Evolutionary conservation across 768 basidiomycete species (phyloP).

Genomic region (Wakefieldia striispora): DNA sequence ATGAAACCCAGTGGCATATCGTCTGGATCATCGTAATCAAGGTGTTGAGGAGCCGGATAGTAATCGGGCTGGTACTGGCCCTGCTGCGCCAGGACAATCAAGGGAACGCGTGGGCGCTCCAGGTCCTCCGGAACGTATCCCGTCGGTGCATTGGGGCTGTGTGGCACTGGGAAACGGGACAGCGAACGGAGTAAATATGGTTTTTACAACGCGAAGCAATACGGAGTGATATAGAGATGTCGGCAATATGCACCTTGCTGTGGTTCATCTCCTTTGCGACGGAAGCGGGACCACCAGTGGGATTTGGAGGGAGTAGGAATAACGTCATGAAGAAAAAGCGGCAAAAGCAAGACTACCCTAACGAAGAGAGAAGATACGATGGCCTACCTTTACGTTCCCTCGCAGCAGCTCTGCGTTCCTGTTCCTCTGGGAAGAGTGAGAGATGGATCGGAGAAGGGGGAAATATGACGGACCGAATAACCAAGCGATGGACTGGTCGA

Average conservation of each 20-base stretch:
- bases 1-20: conserved; percentile 35
- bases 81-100: conserved; percentile 62
- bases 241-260: conserved; percentile 59
- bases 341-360: conserved; percentile 37
- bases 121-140: conserved; percentile 26
- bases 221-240: conserved; percentile 29
- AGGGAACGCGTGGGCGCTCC: conserved; percentile 50
- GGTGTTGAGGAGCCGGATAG: conserved; percentile 22
- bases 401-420: conserved; percentile 57
- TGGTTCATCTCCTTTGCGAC: conserved; percentile 35
- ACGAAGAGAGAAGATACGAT: conserved; percentile 21
- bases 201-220: conserved; percentile 10
- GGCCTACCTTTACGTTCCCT: conserved; percentile 85
- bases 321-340: conserved; percentile 31
- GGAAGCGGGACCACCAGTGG: conserved; percentile 35
- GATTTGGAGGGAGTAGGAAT: conserved; percentile 28
- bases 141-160: conserved; percentile 15
- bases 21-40: conserved; percentile 21
- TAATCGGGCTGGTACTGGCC: conserved; percentile 36
- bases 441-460: background rate
- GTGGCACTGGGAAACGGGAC: conserved; percentile 19
- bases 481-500: conserved; percentile 73
- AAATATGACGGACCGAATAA: conserved; percentile 56
- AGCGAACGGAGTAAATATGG: conserved; percentile 22
- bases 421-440: conserved; percentile 52